Evolutionary conservation across 139 green algal genomes (phyloP).

Genomic region (Deuterostichococcus epilithicus): DNA sequence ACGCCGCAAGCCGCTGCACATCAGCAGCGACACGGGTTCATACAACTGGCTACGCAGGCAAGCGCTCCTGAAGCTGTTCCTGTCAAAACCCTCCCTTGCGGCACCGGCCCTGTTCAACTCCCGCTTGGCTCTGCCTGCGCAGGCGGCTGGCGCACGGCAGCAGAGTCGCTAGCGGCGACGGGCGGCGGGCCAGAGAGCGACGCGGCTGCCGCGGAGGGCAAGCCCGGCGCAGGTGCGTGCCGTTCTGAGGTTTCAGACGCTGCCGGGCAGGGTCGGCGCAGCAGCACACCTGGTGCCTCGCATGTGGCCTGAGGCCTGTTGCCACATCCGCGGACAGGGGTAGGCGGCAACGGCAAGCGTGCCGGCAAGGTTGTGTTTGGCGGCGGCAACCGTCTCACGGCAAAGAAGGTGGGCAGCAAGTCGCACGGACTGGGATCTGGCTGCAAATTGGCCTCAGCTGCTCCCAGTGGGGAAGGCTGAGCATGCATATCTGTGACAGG

Average conservation of each 20-base stretch:
- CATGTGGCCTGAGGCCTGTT: too few relatives aligned
- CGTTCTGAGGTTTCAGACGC: not conserved
- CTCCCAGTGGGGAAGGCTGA: conserved; percentile 9
- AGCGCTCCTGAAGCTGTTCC: too few relatives aligned
- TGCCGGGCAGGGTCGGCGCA: not conserved
- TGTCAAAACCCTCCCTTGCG: too few relatives aligned
- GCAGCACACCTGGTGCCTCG: not conserved
- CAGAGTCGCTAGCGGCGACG: conserved; percentile 7
- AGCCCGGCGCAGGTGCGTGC: not conserved
- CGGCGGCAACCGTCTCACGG: conserved; percentile 61
- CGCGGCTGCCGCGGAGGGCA: not conserved
- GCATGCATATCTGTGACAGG: too few relatives aligned
- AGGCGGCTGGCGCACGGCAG: too few relatives aligned
- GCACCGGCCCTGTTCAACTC: too few relatives aligned
- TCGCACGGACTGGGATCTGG: not conserved
- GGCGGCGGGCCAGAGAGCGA: not conserved
- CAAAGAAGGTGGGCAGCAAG: conserved; percentile 46
- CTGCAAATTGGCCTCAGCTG: not conserved
- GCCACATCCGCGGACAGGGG: not conserved
- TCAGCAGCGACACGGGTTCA: not conserved
- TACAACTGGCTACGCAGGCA: too few relatives aligned
- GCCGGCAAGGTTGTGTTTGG: conserved; percentile 60
- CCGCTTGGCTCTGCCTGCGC: too few relatives aligned
- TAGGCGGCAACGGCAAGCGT: conserved; percentile 23
- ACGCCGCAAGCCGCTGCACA: not conserved